Conservation (phyloP, 2,329 filamentous ascomycete genomes). For the Aureobasidium musti region DNA sequence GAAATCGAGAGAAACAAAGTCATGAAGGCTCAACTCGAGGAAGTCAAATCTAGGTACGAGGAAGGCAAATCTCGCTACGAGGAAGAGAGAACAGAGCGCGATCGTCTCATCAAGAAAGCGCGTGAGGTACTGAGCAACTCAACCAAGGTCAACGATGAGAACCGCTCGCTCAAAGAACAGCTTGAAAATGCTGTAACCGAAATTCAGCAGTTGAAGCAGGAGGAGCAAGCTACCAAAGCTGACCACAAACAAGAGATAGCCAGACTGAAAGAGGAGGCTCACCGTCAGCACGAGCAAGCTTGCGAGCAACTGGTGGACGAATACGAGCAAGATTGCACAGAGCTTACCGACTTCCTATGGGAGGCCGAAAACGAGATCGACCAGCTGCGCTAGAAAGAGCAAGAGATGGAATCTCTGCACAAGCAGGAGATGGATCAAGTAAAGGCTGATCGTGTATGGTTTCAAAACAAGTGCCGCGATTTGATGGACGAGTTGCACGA, state of each 20-base stretch:
- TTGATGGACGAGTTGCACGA: neutral
- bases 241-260: neutral
- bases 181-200: neutral
- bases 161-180: neutral
- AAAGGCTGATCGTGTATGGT: neutral
- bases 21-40: neutral
- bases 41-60: neutral
- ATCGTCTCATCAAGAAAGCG: neutral
- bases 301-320: neutral
- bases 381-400: neutral
- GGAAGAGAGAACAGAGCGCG: too few species aligned
- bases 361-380: neutral
- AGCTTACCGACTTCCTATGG: neutral
- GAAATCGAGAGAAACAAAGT: neutral
- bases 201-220: neutral
- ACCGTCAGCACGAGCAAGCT: neutral
- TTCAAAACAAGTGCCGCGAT: neutral
- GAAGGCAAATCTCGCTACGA: neutral
- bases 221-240: neutral
- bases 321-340: neutral
- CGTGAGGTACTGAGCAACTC: neutral
- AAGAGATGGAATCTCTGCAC: neutral
- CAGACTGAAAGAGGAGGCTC: neutral
- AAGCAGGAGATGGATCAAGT: neutral
- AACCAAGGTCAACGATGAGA: neutral